Percentiles rank a stretch among this genome's conserved stretches.
phyloP scores from a whole-genome alignment of 495 filamentous ascomycete species.

The Letharia columbiana region DNA sequence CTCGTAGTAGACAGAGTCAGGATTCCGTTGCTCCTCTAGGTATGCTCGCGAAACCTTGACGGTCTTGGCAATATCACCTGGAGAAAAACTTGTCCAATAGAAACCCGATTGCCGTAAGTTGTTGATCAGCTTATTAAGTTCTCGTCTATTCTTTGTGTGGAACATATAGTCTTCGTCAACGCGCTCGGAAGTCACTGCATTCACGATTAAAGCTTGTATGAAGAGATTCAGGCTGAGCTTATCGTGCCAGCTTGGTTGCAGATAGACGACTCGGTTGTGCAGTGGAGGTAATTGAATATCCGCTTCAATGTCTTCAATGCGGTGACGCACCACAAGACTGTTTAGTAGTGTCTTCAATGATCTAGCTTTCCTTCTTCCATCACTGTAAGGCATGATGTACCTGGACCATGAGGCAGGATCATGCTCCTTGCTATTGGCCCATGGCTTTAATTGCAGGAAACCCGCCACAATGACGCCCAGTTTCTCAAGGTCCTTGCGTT shows the following conservation, averaged over 20 bases:
- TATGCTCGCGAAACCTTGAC: conserved; percentile 58
- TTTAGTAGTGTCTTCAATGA: conserved; percentile 65
- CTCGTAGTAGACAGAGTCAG: conserved; percentile 39
- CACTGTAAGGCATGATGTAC: conserved; percentile 61
- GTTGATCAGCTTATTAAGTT: conserved; percentile 55
- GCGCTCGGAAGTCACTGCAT: conserved; percentile 83
- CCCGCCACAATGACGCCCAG: conserved; percentile 60
- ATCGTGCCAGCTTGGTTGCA: conserved; percentile 79
- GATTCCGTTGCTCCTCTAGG: conserved; percentile 43
- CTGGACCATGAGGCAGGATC: conserved; percentile 57
- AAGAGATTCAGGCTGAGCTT: conserved; percentile 78
- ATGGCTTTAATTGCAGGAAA: conserved; percentile 70
- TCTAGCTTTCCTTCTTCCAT: conserved; percentile 46
- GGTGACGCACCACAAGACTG: conserved; percentile 73
- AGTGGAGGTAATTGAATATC: conserved; percentile 61
- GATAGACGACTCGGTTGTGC: conserved; percentile 58
- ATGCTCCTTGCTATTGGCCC: conserved; percentile 48
- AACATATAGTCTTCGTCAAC: conserved; percentile 84
- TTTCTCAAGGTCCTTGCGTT: conserved; percentile 64
- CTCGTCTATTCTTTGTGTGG: conserved; percentile 57
- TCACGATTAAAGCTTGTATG: conserved; percentile 67
- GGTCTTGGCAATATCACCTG: conserved; percentile 50
- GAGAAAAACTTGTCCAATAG: conserved; percentile 73
- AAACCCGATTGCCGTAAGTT: conserved; percentile 86
- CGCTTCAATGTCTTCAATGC: conserved; percentile 54